Base-by-base conservation (phyloP, 208 protist species). In the Leishmania major region DNA sequence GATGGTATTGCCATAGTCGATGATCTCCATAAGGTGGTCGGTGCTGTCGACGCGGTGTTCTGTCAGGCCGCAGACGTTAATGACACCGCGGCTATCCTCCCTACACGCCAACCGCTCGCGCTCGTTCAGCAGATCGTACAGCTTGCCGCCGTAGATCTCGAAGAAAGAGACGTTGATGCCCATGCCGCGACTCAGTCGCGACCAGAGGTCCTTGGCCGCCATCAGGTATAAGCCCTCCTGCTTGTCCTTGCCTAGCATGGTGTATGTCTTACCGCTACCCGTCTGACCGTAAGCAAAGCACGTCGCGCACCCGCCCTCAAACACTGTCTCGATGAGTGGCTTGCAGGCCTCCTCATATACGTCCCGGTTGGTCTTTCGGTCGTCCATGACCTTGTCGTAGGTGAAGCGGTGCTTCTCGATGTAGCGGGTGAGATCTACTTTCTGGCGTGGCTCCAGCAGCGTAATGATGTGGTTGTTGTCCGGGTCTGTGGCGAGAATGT, bases 371-470 rank as follows among this genome's bases (percentile, higher is more conserved):
- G 80, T 94, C 74, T 96, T 89, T 62, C 80, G 89, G 77, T 99
- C 96, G 74, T 98, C 96, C 74, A 99, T 96, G 35, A 99, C 98
- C 43, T 98, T 88, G 85, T 99, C 99, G 84, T 99, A 99, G 40
- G 91, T 91, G 85, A 99, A 99, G 55, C 94, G 92, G 78, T 99
- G 99, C 85, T 97, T 97, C 73, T 99, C 97, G 77, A 97, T 99
- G 87, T 99, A 99, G 76, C 98, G 98, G 31, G 94, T 98, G 35
- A 99, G 83, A 89, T 99, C 99, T 66, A 99, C 95, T 84, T 99
- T 98, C 67, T 98, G 92, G 55, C 96, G 95, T 22, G 95, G 94
- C 85, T 97, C 94, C 53, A 97, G 87, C 67, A 98, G 83, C 10
- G 92, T 91, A 62, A 98, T 93, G 78, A 84, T 91, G 67, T 90